phyloP scores from a whole-genome alignment of 495 filamentous ascomycete species.

The Aspergillus panamensis region DNA sequence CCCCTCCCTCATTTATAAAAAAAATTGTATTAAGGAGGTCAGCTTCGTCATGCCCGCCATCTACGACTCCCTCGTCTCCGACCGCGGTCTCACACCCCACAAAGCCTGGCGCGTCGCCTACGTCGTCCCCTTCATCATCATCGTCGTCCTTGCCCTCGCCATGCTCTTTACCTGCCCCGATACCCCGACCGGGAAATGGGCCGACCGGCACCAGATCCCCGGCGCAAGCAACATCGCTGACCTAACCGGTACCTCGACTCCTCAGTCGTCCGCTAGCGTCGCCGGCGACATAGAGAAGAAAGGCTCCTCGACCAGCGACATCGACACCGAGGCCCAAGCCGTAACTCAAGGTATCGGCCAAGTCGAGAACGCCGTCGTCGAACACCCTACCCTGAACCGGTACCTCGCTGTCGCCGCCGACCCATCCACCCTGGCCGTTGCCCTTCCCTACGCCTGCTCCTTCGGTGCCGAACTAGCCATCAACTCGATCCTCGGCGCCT shows the following conservation, averaged over 20 bases:
- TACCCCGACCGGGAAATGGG: constrained; percentile 80
- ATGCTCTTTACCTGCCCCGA: constrained; percentile 76
- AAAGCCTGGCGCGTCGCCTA: constrained; percentile 83
- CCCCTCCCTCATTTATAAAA: neutral
- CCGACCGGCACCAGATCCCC: constrained; percentile 55
- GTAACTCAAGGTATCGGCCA: constrained; percentile 34
- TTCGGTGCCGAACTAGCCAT: constrained; percentile 86
- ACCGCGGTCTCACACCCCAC: constrained; percentile 55
- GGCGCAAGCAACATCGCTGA: constrained; percentile 49
- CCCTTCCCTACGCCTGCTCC: constrained; percentile 72
- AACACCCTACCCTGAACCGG: constrained; percentile 61
- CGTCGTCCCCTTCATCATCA: constrained; percentile 79
- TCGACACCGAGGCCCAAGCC: constrained; percentile 51
- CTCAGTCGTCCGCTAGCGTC: constrained; percentile 34
- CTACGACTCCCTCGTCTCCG: constrained; percentile 68
- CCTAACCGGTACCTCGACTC: constrained; percentile 32
- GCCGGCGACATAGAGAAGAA: constrained; percentile 42
- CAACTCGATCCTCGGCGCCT: constrained; percentile 75
- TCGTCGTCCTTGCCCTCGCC: constrained; percentile 57
- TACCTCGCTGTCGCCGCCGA: constrained; percentile 55
- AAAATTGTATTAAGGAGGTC: no score
- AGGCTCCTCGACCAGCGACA: constrained; percentile 27
- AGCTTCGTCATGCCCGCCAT: constrained; percentile 95
- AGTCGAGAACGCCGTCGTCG: constrained; percentile 57
- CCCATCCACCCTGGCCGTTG: constrained; percentile 63